A percentile compares a stretch with the other conserved stretches of the same genome.
Evolutionary conservation across 495 filamentous ascomycete species (phyloP).

Genomic region (Talaromyces trachyspermus): DNA sequence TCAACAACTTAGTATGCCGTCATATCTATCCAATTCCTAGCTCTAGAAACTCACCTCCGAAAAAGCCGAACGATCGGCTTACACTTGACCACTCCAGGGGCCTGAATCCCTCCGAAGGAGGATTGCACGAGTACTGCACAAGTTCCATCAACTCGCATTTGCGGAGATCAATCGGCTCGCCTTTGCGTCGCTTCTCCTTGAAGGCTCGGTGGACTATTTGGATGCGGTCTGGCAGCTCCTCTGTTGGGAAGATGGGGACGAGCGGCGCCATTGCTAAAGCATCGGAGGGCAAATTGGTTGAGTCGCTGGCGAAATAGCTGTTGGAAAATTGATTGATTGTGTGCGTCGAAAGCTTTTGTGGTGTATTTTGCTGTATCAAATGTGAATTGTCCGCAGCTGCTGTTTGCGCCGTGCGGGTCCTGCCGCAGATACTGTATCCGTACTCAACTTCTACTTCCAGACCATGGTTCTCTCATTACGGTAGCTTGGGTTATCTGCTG

Average conservation of each 20-base stretch:
- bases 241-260: constrained; percentile 31
- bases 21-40: background rate
- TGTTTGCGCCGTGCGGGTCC: too few relatives aligned
- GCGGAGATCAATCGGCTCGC: constrained; percentile 46
- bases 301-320: background rate
- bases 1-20: constrained; percentile 11
- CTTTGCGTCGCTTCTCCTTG: constrained; percentile 37
- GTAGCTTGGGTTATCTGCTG: too few relatives aligned
- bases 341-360: too few relatives aligned
- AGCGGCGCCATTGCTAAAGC: constrained; percentile 34
- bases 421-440: too few relatives aligned
- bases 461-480: too few relatives aligned
- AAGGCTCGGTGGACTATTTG: constrained; percentile 35
- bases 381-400: too few relatives aligned
- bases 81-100: constrained; percentile 56
- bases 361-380: too few relatives aligned
- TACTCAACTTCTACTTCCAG: too few relatives aligned
- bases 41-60: constrained; percentile 50
- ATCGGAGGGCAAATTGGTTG: background rate
- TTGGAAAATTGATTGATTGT: background rate
- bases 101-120: constrained; percentile 44
- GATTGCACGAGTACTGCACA: constrained; percentile 74
- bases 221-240: constrained; percentile 34
- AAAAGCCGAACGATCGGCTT: constrained; percentile 71
- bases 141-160: constrained; percentile 69